phyloP scores from a whole-genome alignment of 176 grass and related monocot genomes.

The Calamus simplicifolius region DNA sequence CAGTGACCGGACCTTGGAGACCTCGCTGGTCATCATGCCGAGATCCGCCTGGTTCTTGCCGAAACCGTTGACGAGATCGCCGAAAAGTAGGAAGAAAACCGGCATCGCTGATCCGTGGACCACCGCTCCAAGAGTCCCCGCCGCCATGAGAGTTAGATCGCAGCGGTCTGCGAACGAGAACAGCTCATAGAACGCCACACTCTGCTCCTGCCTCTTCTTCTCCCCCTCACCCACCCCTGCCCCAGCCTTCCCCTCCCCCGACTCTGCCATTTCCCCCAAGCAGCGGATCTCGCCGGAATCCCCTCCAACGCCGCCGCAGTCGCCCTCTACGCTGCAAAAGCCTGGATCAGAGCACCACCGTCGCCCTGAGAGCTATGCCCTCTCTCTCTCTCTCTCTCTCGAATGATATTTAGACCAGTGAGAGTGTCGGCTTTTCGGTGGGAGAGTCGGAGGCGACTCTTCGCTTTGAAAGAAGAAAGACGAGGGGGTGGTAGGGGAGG shows the following conservation, averaged over 20 bases:
- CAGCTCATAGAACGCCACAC: conserved; percentile 75
- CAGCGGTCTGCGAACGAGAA: conserved; percentile 74
- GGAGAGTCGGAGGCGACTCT: too few relatives aligned
- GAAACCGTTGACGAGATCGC: conserved; percentile 94
- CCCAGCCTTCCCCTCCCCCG: conserved; percentile 11
- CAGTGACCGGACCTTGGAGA: conserved; percentile 65
- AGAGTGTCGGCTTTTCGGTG: too few relatives aligned
- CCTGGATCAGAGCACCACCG: too few relatives aligned
- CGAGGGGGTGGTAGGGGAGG: too few relatives aligned
- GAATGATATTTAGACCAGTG: too few relatives aligned
- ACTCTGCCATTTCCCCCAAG: neutral
- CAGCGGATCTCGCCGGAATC: neutral
- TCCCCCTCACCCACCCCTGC: conserved; percentile 27
- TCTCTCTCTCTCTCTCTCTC: too few relatives aligned
- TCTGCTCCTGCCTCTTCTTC: conserved; percentile 73
- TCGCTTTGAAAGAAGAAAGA: too few relatives aligned
- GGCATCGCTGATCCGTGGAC: conserved; percentile 97
- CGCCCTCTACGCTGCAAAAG: too few relatives aligned
- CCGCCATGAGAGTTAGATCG: conserved; percentile 72
- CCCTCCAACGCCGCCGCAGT: too few relatives aligned
- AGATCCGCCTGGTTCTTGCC: conserved; percentile 94
- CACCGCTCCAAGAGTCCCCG: conserved; percentile 60
- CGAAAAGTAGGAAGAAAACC: conserved; percentile 96
- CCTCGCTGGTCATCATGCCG: conserved; percentile 84
- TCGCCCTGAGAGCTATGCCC: too few relatives aligned